A percentile compares a stretch with the other conserved stretches of the same genome.
phyloP scores from a whole-genome alignment of 345 rosid species.

The Lepidium africanum region DNA sequence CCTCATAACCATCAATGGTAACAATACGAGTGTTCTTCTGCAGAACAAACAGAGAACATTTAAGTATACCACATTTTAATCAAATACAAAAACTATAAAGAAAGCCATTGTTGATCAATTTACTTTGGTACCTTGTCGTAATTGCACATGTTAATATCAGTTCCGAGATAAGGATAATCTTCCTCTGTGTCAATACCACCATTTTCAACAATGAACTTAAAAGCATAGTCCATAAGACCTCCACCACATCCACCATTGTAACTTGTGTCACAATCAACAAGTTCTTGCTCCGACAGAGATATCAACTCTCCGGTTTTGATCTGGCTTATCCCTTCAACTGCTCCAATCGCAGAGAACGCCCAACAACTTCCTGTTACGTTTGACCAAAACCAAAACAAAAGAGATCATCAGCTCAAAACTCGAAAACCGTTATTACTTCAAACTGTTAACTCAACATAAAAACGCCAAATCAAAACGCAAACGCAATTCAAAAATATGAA shows the following conservation, averaged over 20 bases:
- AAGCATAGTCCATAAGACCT: conserved; percentile 76
- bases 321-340: conserved; percentile 72
- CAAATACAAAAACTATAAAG: background rate
- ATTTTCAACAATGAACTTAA: conserved; percentile 48
- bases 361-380: conserved; percentile 62
- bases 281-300: conserved; percentile 61
- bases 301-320: conserved; percentile 62
- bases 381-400: background rate
- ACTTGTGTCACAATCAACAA: conserved; percentile 61
- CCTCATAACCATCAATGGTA: conserved; percentile 54
- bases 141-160: conserved; percentile 42
- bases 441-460: background rate
- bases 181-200: conserved; percentile 66
- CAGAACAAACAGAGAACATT: background rate
- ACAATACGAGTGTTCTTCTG: conserved; percentile 69
- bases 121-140: conserved; percentile 34
- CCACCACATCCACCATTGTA: conserved; percentile 68
- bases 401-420: background rate
- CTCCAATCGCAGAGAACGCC: conserved; percentile 74
- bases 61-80: background rate
- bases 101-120: too few relatives aligned
- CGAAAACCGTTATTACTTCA: background rate
- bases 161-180: conserved; percentile 53
- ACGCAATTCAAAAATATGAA: background rate
- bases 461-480: background rate